These are phyloP conservation scores for Diaporthe nobilis DNA, from an alignment of 2,329 filamentous ascomycete species.

Conservation along the genomic window DNA sequence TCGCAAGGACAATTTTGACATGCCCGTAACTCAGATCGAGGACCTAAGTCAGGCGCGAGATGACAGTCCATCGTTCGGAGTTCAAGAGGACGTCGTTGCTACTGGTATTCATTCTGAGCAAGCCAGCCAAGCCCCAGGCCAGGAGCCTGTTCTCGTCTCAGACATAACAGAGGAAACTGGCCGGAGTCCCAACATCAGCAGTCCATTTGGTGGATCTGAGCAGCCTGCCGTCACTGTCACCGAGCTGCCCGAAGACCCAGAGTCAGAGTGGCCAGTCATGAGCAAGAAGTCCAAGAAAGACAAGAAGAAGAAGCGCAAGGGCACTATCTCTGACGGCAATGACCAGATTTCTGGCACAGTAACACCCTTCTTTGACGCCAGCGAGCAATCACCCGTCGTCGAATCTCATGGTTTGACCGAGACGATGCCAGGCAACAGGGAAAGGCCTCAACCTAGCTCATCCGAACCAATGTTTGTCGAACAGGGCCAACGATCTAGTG, in stretches of 20 bases:
- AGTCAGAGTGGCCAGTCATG: constrained; percentile 42
- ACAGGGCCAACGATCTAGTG: not conserved
- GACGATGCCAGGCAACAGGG: not conserved
- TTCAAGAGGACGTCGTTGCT: not conserved
- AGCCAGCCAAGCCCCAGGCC: not conserved
- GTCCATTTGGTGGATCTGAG: not conserved
- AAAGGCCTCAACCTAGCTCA: not conserved
- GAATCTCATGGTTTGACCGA: constrained; percentile 1
- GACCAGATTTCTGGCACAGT: constrained; percentile 15
- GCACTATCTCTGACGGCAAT: constrained; percentile 29
- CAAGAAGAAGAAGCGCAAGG: constrained; percentile 44
- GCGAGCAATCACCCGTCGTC: not conserved
- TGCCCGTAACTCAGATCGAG: not conserved
- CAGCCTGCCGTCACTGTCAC: constrained; percentile 10
- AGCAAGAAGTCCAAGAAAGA: constrained; percentile 55
- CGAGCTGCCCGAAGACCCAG: constrained; percentile 41
- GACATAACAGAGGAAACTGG: constrained; percentile 1
- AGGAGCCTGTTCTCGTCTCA: constrained; percentile 6
- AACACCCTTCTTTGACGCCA: constrained; percentile 23
- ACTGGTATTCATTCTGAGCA: not conserved
- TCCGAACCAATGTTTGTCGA: not conserved
- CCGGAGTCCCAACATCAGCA: not conserved
- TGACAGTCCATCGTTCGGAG: not conserved
- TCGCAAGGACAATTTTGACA: not conserved
- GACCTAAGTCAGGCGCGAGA: not conserved